Evolutionary conservation across 331 rosid species (phyloP), one percentile per base, ranked within the genome.

Genomic region (Arachis monticola): DNA sequence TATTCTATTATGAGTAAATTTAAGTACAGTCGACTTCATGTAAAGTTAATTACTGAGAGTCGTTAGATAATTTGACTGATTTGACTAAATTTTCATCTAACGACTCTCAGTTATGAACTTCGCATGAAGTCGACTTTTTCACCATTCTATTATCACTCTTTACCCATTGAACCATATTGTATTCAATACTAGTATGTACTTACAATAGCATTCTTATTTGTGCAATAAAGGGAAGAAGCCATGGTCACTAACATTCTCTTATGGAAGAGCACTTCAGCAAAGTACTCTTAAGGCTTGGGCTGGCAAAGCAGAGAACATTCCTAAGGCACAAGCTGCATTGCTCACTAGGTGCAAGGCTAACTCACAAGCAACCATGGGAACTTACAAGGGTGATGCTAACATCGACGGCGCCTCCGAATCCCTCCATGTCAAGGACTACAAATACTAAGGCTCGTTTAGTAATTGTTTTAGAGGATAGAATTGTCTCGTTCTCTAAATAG

Each of bases 221-320:
- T 38, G 41, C 5, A 38, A 38, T 38, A 38, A 4, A 38, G 41
- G 41, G 0, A 88, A 88, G 92, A 91, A 91, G 83, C 94, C 94
- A 1, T 91, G 94, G 97, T 62, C 88, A 45, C 87, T 91, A 7
- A 82, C 94, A 7, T 91, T 91, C 87, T 91, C 94, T 3, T 91
- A 80, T 4, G 94, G 94, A 14, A 88, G 97, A 32, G 94, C 94
- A 32, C 90, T 88, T 66, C 97, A 91, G 78, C 86, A 87, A 44
- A 88, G 92, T 69, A 88, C 94, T 13, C 89, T 91, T 30, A 91
- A 88, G 84, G 92, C 91, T 13, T 91, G 97, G 97, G 40, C 70
- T 2, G 94, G 97, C n/a, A 88, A 87, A 76, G 79, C 58, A 2
- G 94, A 84, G 17, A 91, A 87, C 55, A 75, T 91, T 47, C 7